Conservation (phyloP, 148 eudicot species). For the Rhododendron vialii region DNA sequence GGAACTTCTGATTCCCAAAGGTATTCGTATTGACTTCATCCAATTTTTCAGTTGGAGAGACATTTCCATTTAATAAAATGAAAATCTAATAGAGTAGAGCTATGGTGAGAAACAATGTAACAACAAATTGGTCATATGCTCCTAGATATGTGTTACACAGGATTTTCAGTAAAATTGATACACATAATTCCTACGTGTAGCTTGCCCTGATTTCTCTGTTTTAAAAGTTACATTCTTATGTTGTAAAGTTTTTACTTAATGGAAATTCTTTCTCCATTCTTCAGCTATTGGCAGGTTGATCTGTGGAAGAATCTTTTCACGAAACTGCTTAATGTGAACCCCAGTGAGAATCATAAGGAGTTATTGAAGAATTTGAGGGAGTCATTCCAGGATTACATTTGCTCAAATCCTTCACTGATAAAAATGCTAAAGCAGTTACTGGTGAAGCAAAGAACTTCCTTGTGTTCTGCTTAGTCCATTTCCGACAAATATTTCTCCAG, state of each 20-base stretch:
- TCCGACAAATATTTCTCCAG: background rate
- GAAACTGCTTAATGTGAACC: conserved; percentile 57
- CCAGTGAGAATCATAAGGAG: conserved; percentile 47
- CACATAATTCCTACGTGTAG: background rate
- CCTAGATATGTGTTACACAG: background rate
- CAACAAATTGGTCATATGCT: background rate
- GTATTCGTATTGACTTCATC: background rate
- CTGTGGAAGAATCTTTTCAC: conserved; percentile 72
- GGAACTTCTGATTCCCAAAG: background rate
- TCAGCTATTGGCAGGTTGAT: conserved; percentile 74
- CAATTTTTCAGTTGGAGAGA: background rate
- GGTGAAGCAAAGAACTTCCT: conserved; percentile 65
- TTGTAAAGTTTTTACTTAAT: background rate
- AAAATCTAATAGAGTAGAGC: background rate
- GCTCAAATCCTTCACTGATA: conserved; percentile 52
- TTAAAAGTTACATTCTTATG: background rate
- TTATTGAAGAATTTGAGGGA: conserved; percentile 48
- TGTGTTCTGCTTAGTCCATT: conserved; percentile 63
- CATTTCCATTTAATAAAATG: background rate
- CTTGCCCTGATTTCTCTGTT: background rate
- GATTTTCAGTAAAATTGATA: background rate
- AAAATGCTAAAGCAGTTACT: conserved; percentile 70
- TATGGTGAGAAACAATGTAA: background rate
- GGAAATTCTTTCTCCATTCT: background rate
- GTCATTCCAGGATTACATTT: conserved; percentile 58